phyloP scores from a whole-genome alignment of 768 basidiomycete genomes.

The Basidioascus undulatus region DNA sequence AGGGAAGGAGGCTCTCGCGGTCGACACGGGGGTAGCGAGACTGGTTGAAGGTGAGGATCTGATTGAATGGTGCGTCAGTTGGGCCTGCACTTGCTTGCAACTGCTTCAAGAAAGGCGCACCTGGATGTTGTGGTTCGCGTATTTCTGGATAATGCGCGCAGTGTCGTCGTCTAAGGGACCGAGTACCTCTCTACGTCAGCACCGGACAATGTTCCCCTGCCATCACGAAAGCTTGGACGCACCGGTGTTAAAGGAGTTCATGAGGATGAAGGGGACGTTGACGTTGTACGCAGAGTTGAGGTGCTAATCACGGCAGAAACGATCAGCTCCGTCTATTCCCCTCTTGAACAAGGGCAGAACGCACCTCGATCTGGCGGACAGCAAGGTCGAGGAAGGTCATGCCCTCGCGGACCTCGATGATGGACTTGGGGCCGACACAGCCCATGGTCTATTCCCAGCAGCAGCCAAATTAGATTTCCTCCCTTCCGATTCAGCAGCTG shows the following conservation, averaged over 20 bases:
- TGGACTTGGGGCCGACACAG: slow-evolving; percentile 50
- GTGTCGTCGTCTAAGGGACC: slow-evolving; percentile 53
- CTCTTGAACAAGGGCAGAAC: slow-evolving; percentile 1
- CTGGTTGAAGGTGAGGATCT: slow-evolving; percentile 45
- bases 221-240: no score
- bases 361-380: slow-evolving; percentile 68
- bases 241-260: slow-evolving; percentile 98
- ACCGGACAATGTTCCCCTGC: no score
- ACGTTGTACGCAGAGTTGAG: slow-evolving; percentile 61
- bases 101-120: no score
- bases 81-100: no score
- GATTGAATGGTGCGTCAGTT: slow-evolving; percentile 16
- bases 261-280: slow-evolving; percentile 89
- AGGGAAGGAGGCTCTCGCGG: slow-evolving; percentile 68
- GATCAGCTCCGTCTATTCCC: no score
- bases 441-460: slow-evolving; percentile 17
- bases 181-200: no score
- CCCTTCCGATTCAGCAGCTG: no score
- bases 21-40: slow-evolving; percentile 80
- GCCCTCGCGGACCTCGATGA: slow-evolving; percentile 87
- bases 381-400: slow-evolving; percentile 72
- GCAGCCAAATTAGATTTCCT: neutral
- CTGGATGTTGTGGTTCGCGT: slow-evolving; percentile 78
- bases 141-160: slow-evolving; percentile 87
- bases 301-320: slow-evolving; percentile 23